phyloP scores from a whole-genome alignment of 2,329 filamentous ascomycete genomes.

The Fusarium sp. region DNA sequence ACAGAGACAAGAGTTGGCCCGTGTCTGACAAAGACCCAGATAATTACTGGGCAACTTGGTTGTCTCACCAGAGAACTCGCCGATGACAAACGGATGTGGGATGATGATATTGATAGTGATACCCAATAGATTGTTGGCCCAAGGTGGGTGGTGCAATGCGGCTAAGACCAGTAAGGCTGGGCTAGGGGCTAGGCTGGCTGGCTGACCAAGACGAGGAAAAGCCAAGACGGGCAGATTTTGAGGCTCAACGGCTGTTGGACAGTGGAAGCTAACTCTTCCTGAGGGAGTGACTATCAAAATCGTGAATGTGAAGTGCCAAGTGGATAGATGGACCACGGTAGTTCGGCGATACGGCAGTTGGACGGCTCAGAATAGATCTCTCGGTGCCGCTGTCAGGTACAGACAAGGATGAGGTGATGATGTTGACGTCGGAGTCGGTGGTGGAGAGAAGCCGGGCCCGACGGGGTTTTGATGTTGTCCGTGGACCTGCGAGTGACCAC shows the following conservation, averaged over 20 bases:
- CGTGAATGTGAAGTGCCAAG: neutral
- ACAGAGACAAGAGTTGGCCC: slow-evolving; percentile 23
- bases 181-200: slow-evolving; percentile 1
- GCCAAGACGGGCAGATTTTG: slow-evolving; percentile 18
- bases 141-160: slow-evolving; percentile 1
- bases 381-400: slow-evolving; percentile 15
- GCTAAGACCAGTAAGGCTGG: slow-evolving; percentile 23
- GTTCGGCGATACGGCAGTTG: slow-evolving; percentile 19
- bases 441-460: slow-evolving; percentile 24
- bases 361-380: slow-evolving; percentile 8
- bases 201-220: neutral
- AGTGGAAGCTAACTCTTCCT: neutral
- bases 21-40: slow-evolving; percentile 21
- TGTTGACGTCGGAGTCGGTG: slow-evolving; percentile 20
- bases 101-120: slow-evolving; percentile 1
- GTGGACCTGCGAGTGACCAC: neutral
- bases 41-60: neutral
- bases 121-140: slow-evolving; percentile 8
- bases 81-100: slow-evolving; percentile 6
- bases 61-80: neutral
- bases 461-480: slow-evolving; percentile 22
- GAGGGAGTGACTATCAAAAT: neutral
- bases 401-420: slow-evolving; percentile 27
- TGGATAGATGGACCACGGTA: slow-evolving; percentile 9
- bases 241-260: slow-evolving; percentile 17